phyloP scores from a whole-genome alignment of 1,284 basidiomycete species.

The Tylopilus orsonianus region DNA sequence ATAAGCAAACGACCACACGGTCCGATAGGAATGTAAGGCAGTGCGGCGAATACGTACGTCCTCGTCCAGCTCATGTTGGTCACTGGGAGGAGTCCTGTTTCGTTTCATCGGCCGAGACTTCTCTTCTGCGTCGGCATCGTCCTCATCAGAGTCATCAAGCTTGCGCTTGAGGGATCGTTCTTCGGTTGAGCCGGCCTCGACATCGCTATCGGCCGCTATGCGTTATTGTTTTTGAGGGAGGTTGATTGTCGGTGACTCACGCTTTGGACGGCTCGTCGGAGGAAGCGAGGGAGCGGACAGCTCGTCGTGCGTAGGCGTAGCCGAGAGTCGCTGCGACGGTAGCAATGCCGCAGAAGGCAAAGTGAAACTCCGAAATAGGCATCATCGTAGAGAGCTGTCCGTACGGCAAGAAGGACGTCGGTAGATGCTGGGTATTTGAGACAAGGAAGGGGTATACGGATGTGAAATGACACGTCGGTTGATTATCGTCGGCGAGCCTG shows the following conservation, averaged over 20 bases:
- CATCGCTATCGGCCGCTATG: constrained; percentile 34
- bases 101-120: constrained; percentile 45
- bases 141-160: constrained; percentile 37
- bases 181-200: constrained; percentile 27
- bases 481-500: constrained; percentile 24
- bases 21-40: background rate
- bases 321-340: constrained; percentile 59
- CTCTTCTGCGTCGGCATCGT: constrained; percentile 23
- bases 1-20: constrained; percentile 22
- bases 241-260: constrained; percentile 33
- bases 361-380: constrained; percentile 41
- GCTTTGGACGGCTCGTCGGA: constrained; percentile 21
- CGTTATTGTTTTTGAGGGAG: constrained; percentile 31
- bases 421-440: constrained; percentile 25
- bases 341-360: constrained; percentile 54
- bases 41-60: constrained; percentile 26
- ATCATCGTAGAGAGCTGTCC: constrained; percentile 22
- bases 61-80: constrained; percentile 28
- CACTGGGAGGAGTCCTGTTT: constrained; percentile 47
- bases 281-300: constrained; percentile 25
- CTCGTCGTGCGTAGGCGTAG: constrained; percentile 49
- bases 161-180: constrained; percentile 43
- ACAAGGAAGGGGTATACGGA: constrained; percentile 10
- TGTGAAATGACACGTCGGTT: constrained; percentile 7
- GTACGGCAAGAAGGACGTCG: background rate